Base-by-base conservation (phyloP, 352 stramenopile species). In the Pythium chondricola region DNA sequence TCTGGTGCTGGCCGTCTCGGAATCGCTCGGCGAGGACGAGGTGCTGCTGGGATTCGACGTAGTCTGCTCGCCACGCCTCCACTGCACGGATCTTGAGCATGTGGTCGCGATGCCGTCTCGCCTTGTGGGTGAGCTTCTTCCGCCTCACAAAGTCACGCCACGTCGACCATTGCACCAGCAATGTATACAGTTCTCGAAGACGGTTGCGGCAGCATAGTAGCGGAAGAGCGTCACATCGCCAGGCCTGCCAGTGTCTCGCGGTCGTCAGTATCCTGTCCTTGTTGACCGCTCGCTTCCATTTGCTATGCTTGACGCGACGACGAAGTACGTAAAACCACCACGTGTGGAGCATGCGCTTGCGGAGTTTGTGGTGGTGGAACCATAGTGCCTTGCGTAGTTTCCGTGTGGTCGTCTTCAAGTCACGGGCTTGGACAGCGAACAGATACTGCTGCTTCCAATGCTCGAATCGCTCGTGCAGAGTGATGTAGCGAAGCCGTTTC, bases 361-460 rank as follows among this genome's bases (percentile, higher is more conserved):
- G 29, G 4, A 62, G 22, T 25, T 63, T 58, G 24, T 62, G 52
- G 29, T 67, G 47, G 29, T 47, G 58, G 38, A 63, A 62, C 58
- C 52, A 67, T 14, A 41, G 13, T 2, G 48, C 48, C 26, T 58
- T 58, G 4, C 58, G 39, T 10, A 58, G 17, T 16, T 67, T 67
- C 8, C 33, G 40, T 4, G 33, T 58, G 3, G 50, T 43, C 8
- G 57, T 57, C 13, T 31, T 24, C n/a, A 65, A 33, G 13, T 57
- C 50, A 26, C 36, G 40, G 38, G 51, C 50, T 51, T 65, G 13
- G 0, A 43, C 26, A 14, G 17, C 21, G n/a, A 63, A 18, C 8
- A 52, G n/a, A 33, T 63, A 37, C 29, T 56, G 36, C 6, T 41
- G 8, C 29, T 56, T 63, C 58, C 52, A 67, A 1, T 32, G 40